These are phyloP conservation scores for Hyaloscypha finlandica DNA, from an alignment of 495 filamentous ascomycete genomes.

Conservation along the genomic window DNA sequence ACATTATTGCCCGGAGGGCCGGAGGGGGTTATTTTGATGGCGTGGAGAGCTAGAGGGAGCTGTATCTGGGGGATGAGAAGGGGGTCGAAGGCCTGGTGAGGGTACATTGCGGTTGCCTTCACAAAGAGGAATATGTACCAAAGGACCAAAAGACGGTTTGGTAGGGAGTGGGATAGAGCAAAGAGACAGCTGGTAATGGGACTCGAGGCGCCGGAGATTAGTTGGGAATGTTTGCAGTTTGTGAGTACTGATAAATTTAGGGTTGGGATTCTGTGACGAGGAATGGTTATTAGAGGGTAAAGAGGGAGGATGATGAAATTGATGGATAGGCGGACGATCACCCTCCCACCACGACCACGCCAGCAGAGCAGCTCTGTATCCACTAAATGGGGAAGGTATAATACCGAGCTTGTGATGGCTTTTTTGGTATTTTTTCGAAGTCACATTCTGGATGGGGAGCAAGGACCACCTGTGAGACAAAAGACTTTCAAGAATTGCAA, in stretches of 20 bases:
- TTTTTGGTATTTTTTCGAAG: neutral
- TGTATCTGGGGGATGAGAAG: neutral
- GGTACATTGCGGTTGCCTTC: too few species aligned
- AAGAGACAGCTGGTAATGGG: neutral
- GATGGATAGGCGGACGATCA: neutral
- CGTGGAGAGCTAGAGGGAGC: neutral
- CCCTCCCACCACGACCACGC: neutral
- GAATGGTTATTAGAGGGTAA: neutral
- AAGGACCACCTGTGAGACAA: neutral
- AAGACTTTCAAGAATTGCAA: neutral
- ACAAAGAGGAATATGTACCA: too few species aligned
- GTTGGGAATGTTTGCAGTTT: neutral
- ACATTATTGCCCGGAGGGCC: neutral
- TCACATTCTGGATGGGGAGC: neutral
- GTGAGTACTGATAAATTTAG: neutral
- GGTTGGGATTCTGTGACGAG: neutral
- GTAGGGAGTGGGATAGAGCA: neutral
- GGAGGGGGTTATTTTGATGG: neutral
- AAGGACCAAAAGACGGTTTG: too few species aligned
- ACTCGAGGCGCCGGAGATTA: neutral
- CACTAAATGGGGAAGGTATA: neutral
- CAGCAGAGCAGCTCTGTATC: neutral
- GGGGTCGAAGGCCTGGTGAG: too few species aligned
- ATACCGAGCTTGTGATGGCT: neutral
- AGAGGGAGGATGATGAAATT: neutral